Evolutionary conservation across 331 rosid species (phyloP), one percentile per base, ranked within the genome.

Genomic region (Telfairia occidentalis): DNA sequence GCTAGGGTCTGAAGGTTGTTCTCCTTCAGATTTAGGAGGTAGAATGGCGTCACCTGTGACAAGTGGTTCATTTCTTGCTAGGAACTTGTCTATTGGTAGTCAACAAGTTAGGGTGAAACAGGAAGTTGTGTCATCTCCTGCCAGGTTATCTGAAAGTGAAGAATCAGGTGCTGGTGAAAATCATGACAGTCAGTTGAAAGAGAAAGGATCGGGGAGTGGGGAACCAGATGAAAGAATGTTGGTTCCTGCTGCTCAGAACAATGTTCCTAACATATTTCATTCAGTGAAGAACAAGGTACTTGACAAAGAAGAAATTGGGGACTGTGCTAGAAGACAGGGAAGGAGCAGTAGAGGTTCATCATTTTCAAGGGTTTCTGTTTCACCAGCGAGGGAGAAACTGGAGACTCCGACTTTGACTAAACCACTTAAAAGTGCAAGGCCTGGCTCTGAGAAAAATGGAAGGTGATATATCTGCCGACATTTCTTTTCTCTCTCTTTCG

Each of bases 91-190:
- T 19, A 86, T 75, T 52, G 73, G 67, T 54, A 64, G 77, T 80
- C 89, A 83, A 34, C 86, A 76, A 69, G 77, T 73, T 79, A 89
- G 54, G 79, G 74, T 84, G 81, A 89, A 85, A 80, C 82, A 46
- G 59, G 96, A 86, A 79, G 82, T 69, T 15, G 78, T 71, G 78
- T 88, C 90, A 71, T 84, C 92, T 71, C 94, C 89, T 9, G 77
- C 84, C 76, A 89, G 84, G 83, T 84, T 93, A 85, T 90, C 88
- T 52, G 96, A 89, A 82, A 84, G 85, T 81, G 91, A 89, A 84
- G 96, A 89, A 83, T 84, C 85, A 65, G 92, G 84, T 75, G 91
- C 91, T 54, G 83, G 85, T 76, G 92, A 83, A 78, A 85, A 73
- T 78, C 82, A 74, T 82, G 94, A 85, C 71, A 76, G 76, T 76